Percentiles rank a stretch among this genome's conserved stretches.
These are phyloP conservation scores for Crithidia brevicula DNA, from an alignment of 208 protist genomes.

Conservation along the genomic window DNA sequence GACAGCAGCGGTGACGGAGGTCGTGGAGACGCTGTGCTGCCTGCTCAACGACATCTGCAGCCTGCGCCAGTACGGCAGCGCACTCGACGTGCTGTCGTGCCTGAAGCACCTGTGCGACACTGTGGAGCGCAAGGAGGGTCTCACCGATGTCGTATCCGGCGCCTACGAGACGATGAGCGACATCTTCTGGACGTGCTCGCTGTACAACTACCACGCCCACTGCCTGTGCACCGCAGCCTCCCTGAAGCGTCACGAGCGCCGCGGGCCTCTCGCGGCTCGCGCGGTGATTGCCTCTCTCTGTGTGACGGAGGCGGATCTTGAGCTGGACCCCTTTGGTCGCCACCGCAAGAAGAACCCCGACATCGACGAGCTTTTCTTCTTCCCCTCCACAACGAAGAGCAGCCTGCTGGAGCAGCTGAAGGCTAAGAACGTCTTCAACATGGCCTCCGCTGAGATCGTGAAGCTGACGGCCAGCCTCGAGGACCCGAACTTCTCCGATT, in stretches of 20 bases:
- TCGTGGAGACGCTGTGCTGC: constrained; percentile 62
- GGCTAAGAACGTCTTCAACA: constrained; percentile 23
- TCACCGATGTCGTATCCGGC: constrained; percentile 29
- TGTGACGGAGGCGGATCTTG: constrained; percentile 44
- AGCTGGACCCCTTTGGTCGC: constrained; percentile 58
- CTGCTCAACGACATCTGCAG: constrained; percentile 50
- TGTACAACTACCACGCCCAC: constrained; percentile 75
- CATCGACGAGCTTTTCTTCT: constrained; percentile 67
- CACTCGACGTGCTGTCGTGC: constrained; percentile 58
- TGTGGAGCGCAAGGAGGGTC: constrained; percentile 33
- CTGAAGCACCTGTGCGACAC: constrained; percentile 70
- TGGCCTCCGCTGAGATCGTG: constrained; percentile 15
- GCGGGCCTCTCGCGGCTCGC: constrained; percentile 42
- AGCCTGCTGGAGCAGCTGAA: constrained; percentile 41
- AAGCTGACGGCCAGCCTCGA: constrained; percentile 29
- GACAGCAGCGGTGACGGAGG: constrained; percentile 34
- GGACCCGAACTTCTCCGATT: constrained; percentile 31
- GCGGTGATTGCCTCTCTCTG: constrained; percentile 78
- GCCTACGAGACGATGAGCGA: constrained; percentile 70
- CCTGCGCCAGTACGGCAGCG: constrained; percentile 49
- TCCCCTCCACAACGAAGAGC: constrained; percentile 38
- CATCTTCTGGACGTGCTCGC: constrained; percentile 70
- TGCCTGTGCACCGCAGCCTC: constrained; percentile 60
- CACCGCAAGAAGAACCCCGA: constrained; percentile 43
- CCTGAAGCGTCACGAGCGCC: constrained; percentile 36